A percentile compares a stretch with the other conserved stretches of the same genome.
phyloP scores from a whole-genome alignment of 495 filamentous ascomycete genomes.

The Hamigera avellanea region DNA sequence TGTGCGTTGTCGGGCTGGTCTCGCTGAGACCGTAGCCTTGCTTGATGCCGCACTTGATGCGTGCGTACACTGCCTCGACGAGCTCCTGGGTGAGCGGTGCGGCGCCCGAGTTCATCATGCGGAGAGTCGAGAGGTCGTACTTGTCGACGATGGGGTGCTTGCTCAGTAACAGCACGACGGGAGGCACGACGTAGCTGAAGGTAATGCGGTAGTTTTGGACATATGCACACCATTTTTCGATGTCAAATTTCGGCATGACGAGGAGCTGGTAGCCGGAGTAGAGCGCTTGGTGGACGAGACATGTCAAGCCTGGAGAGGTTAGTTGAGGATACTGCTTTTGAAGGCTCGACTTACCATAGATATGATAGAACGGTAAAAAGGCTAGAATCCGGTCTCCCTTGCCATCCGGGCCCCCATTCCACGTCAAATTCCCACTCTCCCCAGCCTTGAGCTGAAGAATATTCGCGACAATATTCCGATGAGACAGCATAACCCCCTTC shows the following conservation, averaged over 20 bases:
- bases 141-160: constrained; percentile 68
- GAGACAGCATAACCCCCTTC: constrained; percentile 86
- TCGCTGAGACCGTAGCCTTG: constrained; percentile 89
- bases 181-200: constrained; percentile 75
- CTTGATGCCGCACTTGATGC: constrained; percentile 63
- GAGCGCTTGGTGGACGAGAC: constrained; percentile 50
- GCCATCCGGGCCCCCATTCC: constrained; percentile 47
- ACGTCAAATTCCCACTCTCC: constrained; percentile 48
- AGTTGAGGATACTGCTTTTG: constrained; percentile 36
- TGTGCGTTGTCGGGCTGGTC: constrained; percentile 45
- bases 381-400: constrained; percentile 63
- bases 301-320: constrained; percentile 62
- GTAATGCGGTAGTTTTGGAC: constrained; percentile 68
- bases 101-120: constrained; percentile 82
- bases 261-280: constrained; percentile 57
- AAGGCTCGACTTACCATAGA: constrained; percentile 50
- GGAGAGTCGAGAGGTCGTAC: constrained; percentile 69
- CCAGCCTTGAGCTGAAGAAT: constrained; percentile 40
- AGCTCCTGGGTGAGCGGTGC: constrained; percentile 80
- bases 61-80: constrained; percentile 62
- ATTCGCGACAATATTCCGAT: constrained; percentile 74
- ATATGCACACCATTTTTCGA: constrained; percentile 62
- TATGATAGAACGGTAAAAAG: constrained; percentile 90
- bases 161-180: constrained; percentile 66
- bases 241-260: constrained; percentile 77